phyloP scores from a whole-genome alignment of 176 grass and related monocot genomes.

The Guadua angustifolia region DNA sequence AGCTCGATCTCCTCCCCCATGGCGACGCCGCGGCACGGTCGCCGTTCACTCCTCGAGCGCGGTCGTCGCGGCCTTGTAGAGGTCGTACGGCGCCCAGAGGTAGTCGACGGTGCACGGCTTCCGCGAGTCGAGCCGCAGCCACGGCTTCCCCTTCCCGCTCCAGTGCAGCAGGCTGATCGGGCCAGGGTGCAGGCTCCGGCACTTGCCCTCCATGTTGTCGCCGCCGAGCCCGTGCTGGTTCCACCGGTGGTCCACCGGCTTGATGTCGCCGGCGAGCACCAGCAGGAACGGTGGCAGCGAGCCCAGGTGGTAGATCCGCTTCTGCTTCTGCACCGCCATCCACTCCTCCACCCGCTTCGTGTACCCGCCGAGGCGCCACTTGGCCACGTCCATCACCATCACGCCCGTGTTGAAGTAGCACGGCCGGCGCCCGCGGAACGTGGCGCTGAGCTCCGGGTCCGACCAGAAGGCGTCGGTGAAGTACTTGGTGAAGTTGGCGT shows the following conservation, averaged over 20 bases:
- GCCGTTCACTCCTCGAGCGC: constrained; percentile 67
- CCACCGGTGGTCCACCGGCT: constrained; percentile 76
- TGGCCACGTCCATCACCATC: constrained; percentile 78
- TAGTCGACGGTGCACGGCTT: constrained; percentile 77
- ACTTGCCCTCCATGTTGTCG: constrained; percentile 69
- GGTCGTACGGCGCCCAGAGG: constrained; percentile 82
- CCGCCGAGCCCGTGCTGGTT: constrained; percentile 90
- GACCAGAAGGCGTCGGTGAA: constrained; percentile 88
- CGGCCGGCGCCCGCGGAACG: constrained; percentile 49
- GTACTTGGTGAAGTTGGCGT: constrained; percentile 94
- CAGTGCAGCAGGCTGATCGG: constrained; percentile 89
- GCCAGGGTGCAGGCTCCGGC: constrained; percentile 70
- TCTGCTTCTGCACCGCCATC: constrained; percentile 80
- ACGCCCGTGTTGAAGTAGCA: constrained; percentile 94
- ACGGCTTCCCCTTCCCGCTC: constrained; percentile 95
- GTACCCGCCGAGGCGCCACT: constrained; percentile 55
- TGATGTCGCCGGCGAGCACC: constrained; percentile 73
- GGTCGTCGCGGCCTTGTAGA: constrained; percentile 61
- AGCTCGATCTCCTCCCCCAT: neutral
- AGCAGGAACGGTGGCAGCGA: constrained; percentile 83
- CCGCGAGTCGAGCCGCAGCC: constrained; percentile 67
- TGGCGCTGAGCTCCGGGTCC: constrained; percentile 39
- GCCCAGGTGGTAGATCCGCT: constrained; percentile 75
- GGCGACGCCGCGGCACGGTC: neutral
- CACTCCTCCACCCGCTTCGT: constrained; percentile 68